These are phyloP conservation scores for Xylaria digitata DNA, from an alignment of 2,329 filamentous ascomycete genomes.

Conservation along the genomic window DNA sequence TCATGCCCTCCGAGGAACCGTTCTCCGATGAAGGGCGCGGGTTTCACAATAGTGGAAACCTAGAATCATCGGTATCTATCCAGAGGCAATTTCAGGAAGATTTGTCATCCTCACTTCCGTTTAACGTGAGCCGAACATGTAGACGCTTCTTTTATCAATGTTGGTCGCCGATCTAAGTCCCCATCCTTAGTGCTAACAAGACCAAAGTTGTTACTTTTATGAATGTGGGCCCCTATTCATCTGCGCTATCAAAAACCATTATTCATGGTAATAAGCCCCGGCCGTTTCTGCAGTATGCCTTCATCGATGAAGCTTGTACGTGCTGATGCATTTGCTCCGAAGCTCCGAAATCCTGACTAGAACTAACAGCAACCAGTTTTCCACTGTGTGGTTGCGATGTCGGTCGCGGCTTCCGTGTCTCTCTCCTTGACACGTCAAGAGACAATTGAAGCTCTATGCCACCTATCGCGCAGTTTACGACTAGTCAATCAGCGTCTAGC, in stretches of 20 bases:
- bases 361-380: constrained; percentile 38
- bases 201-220: constrained; percentile 29
- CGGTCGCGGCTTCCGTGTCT: constrained; percentile 20
- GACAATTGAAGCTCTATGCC: constrained; percentile 40
- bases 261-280: constrained; percentile 11
- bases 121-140: constrained; percentile 24
- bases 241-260: constrained; percentile 23
- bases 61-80: neutral
- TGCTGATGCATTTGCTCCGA: neutral
- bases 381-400: constrained; percentile 47
- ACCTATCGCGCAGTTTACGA: constrained; percentile 45
- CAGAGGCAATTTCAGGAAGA: constrained; percentile 28
- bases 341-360: neutral
- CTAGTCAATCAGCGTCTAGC: constrained; percentile 47
- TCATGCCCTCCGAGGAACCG: neutral
- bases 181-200: neutral
- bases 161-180: constrained; percentile 10
- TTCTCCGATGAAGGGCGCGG: neutral
- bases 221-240: constrained; percentile 18
- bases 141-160: constrained; percentile 27
- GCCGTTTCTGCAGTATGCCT: constrained; percentile 46
- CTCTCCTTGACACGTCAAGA: constrained; percentile 24
- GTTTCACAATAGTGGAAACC: neutral
- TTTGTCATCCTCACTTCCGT: constrained; percentile 22
- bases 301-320: constrained; percentile 50